phyloP scores from a whole-genome alignment of 169 alveolate species.

The Perkinsus olseni region DNA sequence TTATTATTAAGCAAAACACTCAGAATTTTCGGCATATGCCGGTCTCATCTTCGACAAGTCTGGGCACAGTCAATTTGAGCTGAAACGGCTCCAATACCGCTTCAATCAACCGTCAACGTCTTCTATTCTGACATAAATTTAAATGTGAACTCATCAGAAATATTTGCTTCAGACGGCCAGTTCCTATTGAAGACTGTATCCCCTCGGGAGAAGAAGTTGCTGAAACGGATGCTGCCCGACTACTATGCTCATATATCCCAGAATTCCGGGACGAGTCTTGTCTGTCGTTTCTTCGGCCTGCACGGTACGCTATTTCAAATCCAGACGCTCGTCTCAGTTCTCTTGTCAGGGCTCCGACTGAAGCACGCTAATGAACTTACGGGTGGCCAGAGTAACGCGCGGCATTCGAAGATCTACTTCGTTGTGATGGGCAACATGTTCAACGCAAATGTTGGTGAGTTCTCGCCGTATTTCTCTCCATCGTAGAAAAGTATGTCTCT shows the following conservation, averaged over 20 bases:
- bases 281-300: neutral
- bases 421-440: slow-evolving; percentile 93
- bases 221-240: neutral
- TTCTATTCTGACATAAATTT: no score
- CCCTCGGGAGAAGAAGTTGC: neutral
- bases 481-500: no score
- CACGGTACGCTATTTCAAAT: no score
- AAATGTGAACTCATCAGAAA: no score
- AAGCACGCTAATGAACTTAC: neutral
- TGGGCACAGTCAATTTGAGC: no score
- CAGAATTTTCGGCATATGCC: no score
- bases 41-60: no score
- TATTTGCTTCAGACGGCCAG: slow-evolving; percentile 24
- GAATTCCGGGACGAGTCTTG: neutral
- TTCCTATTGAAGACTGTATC: slow-evolving; percentile 39
- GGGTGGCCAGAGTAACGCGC: neutral
- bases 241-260: neutral
- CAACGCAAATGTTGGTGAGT: slow-evolving; percentile 65
- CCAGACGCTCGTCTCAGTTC: no score
- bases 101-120: no score
- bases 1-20: no score
- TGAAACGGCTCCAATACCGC: no score
- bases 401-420: slow-evolving; percentile 63
- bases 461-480: no score
- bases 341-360: neutral